Evolutionary conservation across 1,139 yeast genomes (phyloP).

Genomic region (Geotrichum phurueaensis): DNA sequence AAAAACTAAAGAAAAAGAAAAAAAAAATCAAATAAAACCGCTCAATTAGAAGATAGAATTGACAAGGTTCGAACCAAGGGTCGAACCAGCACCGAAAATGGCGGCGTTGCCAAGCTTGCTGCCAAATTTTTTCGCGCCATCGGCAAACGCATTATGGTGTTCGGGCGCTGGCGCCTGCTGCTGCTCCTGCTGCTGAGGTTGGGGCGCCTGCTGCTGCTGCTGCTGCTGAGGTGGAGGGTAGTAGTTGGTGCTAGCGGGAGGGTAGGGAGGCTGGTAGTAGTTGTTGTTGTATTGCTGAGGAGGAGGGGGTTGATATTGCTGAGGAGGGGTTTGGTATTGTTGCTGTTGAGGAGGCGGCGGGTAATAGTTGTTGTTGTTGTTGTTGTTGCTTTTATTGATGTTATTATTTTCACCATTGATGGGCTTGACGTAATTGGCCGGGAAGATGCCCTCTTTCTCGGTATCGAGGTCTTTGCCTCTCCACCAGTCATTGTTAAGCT

Average conservation of each 20-base stretch:
- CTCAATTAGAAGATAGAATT: slow-evolving; percentile 63
- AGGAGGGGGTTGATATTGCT: slow-evolving; percentile 19
- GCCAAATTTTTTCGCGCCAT: slow-evolving; percentile 62
- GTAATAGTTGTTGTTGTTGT: not conserved
- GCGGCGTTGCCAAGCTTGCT: slow-evolving; percentile 87
- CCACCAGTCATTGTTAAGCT: slow-evolving; percentile 87
- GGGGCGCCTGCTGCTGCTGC: slow-evolving; percentile 17
- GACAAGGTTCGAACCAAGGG: slow-evolving; percentile 81
- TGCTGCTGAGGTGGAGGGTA: slow-evolving; percentile 19
- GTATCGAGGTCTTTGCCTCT: slow-evolving; percentile 54
- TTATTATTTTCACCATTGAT: not conserved
- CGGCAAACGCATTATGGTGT: slow-evolving; percentile 29
- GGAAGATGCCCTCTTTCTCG: slow-evolving; percentile 73
- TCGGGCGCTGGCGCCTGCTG: slow-evolving; percentile 10
- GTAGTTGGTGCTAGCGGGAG: slow-evolving; percentile 19
- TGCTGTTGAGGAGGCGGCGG: slow-evolving; percentile 19
- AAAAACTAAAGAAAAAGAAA: not conserved
- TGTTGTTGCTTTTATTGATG: not conserved
- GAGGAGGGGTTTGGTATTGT: slow-evolving; percentile 19
- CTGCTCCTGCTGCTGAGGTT: slow-evolving; percentile 16
- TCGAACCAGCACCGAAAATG: slow-evolving; percentile 95
- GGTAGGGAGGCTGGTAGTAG: slow-evolving; percentile 17
- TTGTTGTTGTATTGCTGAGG: slow-evolving; percentile 18
- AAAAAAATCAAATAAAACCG: not conserved
- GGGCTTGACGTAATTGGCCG: slow-evolving; percentile 68